phyloP scores from a whole-genome alignment of 2,329 filamentous ascomycete genomes.

The Colletotrichum brevisporum region DNA sequence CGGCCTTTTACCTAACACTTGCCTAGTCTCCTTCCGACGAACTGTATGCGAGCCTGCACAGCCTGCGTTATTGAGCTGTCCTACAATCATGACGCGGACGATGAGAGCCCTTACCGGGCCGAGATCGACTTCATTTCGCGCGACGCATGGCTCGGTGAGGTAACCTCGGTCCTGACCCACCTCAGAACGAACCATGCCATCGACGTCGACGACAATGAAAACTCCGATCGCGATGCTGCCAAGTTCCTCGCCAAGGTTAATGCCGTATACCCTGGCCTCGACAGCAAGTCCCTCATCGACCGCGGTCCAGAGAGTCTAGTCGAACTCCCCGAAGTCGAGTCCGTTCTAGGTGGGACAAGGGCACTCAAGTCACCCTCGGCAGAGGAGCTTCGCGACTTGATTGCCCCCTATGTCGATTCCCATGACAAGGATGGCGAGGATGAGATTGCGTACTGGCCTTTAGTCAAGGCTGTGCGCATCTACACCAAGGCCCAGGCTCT shows the following conservation, averaged over 20 bases:
- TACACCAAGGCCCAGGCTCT: slow-evolving; percentile 52
- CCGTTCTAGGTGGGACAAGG: slow-evolving; percentile 4
- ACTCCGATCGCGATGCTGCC: slow-evolving; percentile 49
- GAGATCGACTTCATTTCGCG: slow-evolving; percentile 70
- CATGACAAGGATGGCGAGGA: neutral
- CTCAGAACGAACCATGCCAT: slow-evolving; percentile 51
- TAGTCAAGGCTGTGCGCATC: slow-evolving; percentile 65
- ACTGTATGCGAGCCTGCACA: slow-evolving; percentile 73
- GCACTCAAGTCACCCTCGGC: neutral
- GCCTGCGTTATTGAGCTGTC: slow-evolving; percentile 73
- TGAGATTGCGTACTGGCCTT: slow-evolving; percentile 56
- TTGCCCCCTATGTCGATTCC: slow-evolving; percentile 18
- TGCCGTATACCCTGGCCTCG: slow-evolving; percentile 58
- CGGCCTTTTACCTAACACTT: neutral
- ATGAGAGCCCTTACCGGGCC: slow-evolving; percentile 59
- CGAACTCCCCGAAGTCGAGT: neutral
- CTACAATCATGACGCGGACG: slow-evolving; percentile 64
- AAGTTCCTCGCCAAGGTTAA: slow-evolving; percentile 59
- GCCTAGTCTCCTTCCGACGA: slow-evolving; percentile 55
- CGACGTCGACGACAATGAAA: slow-evolving; percentile 46
- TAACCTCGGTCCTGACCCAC: slow-evolving; percentile 63
- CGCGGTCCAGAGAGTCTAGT: neutral
- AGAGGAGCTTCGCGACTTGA: neutral
- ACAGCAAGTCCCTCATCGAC: slow-evolving; percentile 11
- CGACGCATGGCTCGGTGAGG: slow-evolving; percentile 67